Evolutionary conservation across 2,329 filamentous ascomycete species (phyloP), one percentile per base, ranked within the genome.

Genomic region (Aspergillus jensenii): DNA sequence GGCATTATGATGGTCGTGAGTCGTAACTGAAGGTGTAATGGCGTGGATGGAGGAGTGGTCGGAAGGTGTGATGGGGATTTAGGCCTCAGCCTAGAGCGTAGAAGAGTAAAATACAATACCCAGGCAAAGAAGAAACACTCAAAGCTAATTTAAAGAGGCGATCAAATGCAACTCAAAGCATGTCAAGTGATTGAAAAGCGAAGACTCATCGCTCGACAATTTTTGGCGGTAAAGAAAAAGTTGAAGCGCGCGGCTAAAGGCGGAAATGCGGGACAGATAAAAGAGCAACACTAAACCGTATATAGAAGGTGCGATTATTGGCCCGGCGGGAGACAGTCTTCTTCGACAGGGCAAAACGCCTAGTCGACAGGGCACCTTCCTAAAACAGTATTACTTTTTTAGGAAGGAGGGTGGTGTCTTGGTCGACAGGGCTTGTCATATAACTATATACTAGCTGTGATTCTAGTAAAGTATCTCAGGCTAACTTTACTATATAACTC

Each of bases 1-100:
- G 72, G 72, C 72, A 75, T 75, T 60, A 52, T 54, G 40, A 7
- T 17, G 19, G 12, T 11, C n/a, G 23, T 17, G 35, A 25, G 25
- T 27, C 25, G 15, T 15, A 7, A 17, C 5, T 45, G 41, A 25
- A 47, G 15, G 44, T 17, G 25, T 23, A 23, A 46, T 31, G 6
- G 14, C 15, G 35, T 37, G 15, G 35, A 8, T 37, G 14, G 3
- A 15, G 15, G 7, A 31, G 23, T 14, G 31, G 23, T 45, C 12
- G 35, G 17, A 23, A 12, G 33, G 7, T 17, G n/a, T n/a, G 4
- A 9, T 49, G 15, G 17, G 19, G 14, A 31, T 31, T 12, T 37
- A 37, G 35, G 35, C 14, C 35, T 4, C 15, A 37, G 35, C 12
- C 35, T n/a, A 37, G 35, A 37, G 15, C 14, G 35, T n/a, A 6